Evolutionary conservation across 176 grass and related monocot species (phyloP), one percentile per base, ranked within the genome.

Genomic region (Avena insularis): DNA sequence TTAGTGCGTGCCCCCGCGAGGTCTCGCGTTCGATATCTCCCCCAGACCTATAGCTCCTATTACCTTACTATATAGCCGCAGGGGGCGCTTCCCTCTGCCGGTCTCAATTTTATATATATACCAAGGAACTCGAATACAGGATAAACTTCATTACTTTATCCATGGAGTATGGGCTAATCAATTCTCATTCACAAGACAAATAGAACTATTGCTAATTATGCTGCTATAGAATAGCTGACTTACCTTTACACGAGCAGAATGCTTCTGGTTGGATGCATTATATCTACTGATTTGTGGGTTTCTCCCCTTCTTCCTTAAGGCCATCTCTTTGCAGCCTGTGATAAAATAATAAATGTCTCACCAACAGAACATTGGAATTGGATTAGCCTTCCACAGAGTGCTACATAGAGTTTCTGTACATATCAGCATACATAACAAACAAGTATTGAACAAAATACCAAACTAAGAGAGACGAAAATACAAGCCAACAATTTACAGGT

Each of bases 61-160:
- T 35, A 35, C 33, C 33, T 35, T 35, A 35, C 33, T 35, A 35
- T 35, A 35, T 4, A 35, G 33, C 33, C 33, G 38, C 38, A 40
- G 38, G 38, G 38, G 38, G 38, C 38, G 0, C 38, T 40, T 40
- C 38, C 38, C 38, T 40, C 38, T 40, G 38, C 38, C 0, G 38
- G 38, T 40, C 38, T 40, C 38, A 5, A 4, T 35, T 20, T 63
- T 50, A 20, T 17, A 75, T n/a, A 31, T 6, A 40, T 40, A 40
- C 46, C 61, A 61, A 47, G 40, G 9, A 33, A 67, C 16, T 56
- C 20, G 43, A 33, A 49, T 67, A 16, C 19, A 51, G 23, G 59
- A 78, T 55, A 78, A 76, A 4, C 43, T 50, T 51, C 43, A 65
- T 84, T 84, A 77, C 23, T 75, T 73, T 76, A 21, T 79, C 25